Evolutionary conservation across 805 yeast genomes (phyloP).

Genomic region (Ogataea sp.): DNA sequence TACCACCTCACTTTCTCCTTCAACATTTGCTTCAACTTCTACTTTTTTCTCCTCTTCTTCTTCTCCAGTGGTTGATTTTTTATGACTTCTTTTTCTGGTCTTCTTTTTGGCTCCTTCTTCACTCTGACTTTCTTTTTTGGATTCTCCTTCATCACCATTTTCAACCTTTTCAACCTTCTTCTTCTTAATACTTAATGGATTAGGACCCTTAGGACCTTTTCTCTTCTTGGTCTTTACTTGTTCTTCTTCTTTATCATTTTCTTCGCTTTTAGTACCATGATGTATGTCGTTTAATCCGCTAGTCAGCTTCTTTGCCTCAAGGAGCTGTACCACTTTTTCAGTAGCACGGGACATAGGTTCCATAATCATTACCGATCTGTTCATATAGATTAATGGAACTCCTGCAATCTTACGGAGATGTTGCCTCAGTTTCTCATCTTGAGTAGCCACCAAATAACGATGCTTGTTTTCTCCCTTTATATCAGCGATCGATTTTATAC

Average conservation of each 20-base stretch:
- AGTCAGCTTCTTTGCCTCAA: constrained; percentile 62
- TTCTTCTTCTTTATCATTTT: constrained; percentile 10
- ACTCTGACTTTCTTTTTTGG: neutral
- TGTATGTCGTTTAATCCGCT: constrained; percentile 69
- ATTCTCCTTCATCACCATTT: constrained; percentile 1
- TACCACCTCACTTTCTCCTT: constrained; percentile 1
- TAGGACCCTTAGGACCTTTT: constrained; percentile 75
- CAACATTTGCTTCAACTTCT: constrained; percentile 1
- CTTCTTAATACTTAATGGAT: constrained; percentile 85
- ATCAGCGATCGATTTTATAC: constrained; percentile 63
- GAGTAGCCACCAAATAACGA: constrained; percentile 84
- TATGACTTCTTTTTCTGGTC: constrained; percentile 16
- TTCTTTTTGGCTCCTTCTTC: constrained; percentile 3
- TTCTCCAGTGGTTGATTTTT: constrained; percentile 9
- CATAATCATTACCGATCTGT: constrained; percentile 90
- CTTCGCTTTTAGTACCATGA: constrained; percentile 26
- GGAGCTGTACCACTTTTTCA: constrained; percentile 33
- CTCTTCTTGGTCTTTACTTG: constrained; percentile 30
- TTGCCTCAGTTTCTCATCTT: constrained; percentile 61
- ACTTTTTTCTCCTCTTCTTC: constrained; percentile 16
- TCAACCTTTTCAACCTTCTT: constrained; percentile 33
- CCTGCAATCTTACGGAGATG: constrained; percentile 75
- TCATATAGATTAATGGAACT: constrained; percentile 80
- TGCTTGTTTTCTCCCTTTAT: constrained; percentile 79
- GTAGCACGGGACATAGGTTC: constrained; percentile 84